Percentiles rank a stretch among this genome's conserved stretches.
These are phyloP conservation scores for Galerina marginata DNA, from an alignment of 768 basidiomycete species.

Conservation along the genomic window DNA sequence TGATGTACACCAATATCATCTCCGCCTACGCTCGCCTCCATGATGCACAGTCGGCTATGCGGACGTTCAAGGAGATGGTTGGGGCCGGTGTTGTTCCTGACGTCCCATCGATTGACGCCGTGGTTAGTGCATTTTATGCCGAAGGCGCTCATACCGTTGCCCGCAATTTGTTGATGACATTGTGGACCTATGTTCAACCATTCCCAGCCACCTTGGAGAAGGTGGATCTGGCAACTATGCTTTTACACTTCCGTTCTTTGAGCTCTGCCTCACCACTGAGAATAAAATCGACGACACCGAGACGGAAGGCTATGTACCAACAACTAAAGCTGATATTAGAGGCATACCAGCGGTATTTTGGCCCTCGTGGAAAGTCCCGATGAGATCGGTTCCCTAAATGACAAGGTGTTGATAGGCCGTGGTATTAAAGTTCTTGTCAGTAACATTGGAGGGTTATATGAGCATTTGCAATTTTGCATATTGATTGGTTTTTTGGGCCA, in stretches of 20 bases:
- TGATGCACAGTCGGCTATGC: slow-evolving; percentile 56
- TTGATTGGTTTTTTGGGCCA: no score
- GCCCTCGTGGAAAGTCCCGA: not conserved
- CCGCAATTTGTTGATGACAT: slow-evolving; percentile 54
- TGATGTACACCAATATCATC: slow-evolving; percentile 82
- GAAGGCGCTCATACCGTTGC: slow-evolving; percentile 57
- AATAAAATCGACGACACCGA: slow-evolving; percentile 5
- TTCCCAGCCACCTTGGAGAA: slow-evolving; percentile 56
- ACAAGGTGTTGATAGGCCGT: not conserved
- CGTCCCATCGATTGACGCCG: slow-evolving; percentile 70
- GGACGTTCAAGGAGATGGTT: slow-evolving; percentile 68
- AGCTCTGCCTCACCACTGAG: slow-evolving; percentile 20
- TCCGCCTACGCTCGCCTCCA: slow-evolving; percentile 69
- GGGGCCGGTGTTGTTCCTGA: slow-evolving; percentile 69
- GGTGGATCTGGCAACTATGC: slow-evolving; percentile 52
- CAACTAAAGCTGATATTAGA: slow-evolving; percentile 21
- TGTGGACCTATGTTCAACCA: slow-evolving; percentile 71
- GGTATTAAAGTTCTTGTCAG: no score
- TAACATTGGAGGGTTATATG: no score
- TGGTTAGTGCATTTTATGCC: slow-evolving; percentile 69
- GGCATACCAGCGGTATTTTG: slow-evolving; percentile 17
- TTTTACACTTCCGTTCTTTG: slow-evolving; percentile 51
- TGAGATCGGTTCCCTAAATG: not conserved
- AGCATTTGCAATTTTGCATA: no score
- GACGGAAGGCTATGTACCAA: slow-evolving; percentile 16